These are phyloP conservation scores for Zasmidium citrigriseum DNA, from an alignment of 2,329 filamentous ascomycete genomes.

Conservation along the genomic window DNA sequence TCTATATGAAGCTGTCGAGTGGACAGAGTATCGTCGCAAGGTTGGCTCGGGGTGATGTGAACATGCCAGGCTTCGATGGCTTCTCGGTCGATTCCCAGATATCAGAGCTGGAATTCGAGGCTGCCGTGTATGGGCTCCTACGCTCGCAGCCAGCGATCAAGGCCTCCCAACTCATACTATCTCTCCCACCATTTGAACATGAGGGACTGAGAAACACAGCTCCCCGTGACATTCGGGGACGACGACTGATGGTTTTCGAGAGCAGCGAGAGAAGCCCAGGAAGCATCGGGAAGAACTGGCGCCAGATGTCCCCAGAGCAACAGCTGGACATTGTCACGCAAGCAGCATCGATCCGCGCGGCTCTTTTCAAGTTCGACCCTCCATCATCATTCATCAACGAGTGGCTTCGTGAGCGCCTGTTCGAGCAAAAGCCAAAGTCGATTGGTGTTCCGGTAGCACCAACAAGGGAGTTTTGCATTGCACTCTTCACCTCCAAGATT, in stretches of 20 bases:
- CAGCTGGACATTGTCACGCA: not conserved
- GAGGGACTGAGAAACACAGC: not conserved
- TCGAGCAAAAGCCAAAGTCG: not conserved
- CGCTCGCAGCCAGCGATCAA: not conserved
- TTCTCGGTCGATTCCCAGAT: not conserved
- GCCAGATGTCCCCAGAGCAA: not conserved
- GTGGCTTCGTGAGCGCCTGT: not conserved
- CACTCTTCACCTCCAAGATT: not conserved
- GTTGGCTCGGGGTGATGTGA: not conserved
- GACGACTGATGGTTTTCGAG: not conserved
- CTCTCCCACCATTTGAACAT: not conserved
- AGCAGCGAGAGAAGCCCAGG: not conserved
- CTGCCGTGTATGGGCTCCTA: not conserved
- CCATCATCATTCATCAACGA: not conserved
- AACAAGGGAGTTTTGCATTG: slow-evolving; percentile 1
- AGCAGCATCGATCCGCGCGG: not conserved
- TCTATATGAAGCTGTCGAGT: not conserved
- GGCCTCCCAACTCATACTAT: not conserved
- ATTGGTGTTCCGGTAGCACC: not conserved
- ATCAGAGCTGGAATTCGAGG: slow-evolving; percentile 3
- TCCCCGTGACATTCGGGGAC: not conserved
- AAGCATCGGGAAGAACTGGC: not conserved
- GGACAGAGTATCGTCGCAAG: not conserved
- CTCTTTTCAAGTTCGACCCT: not conserved
- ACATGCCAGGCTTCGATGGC: not conserved